Base-by-base conservation (phyloP, 2,329 filamentous ascomycete genomes). In the Bretziella fagacearum region DNA sequence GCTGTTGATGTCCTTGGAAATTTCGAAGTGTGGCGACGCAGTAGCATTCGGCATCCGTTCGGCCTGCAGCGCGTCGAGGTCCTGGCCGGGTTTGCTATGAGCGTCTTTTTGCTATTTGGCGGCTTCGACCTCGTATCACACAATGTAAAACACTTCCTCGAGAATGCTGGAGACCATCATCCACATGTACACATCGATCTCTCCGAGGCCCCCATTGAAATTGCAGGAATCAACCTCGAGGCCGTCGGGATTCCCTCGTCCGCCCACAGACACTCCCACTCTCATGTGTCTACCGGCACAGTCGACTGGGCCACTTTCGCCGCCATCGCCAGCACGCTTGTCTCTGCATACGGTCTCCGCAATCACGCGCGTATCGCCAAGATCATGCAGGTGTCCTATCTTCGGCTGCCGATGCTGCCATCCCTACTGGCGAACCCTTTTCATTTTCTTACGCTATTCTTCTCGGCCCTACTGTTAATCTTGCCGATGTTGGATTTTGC, bases 11-110 rank as follows among this genome's bases (percentile, higher is more conserved):
- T 96, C 1, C 74, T 95, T 41, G 79, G 84, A 44, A 98, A 98
- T 61, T 98, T 98, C 56, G 91, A 98, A 60, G 87, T 96, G 33
- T 98, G 91, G 91, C 84, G 85, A 53, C 76, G 89, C 40, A 89
- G 84, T 55, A 93, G 81, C 54, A 82, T 98, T 55, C 79, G 87
- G 20, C 86, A 98, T 62, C 91, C 91, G 0, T 98, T 98, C 58
- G 87, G 81, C 3, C 73, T 98, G 20, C 85, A 95, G 64, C 77
- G 91, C 46, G 83, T 84, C 50, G 91, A 98, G 62, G 89, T 98
- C 4, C 74, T 98, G 13, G 86, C 87, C 29, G 91, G 91, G 15
- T 94, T 98, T 54, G 91, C 87, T 51, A 85, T 96, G 77, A 93
- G 86, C 44, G 82, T 98, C 32, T 85, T 95, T 52, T 74, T 98